These are phyloP conservation scores for Pseudoneurospora amorphoporcata DNA, from an alignment of 495 filamentous ascomycete genomes.

Conservation along the genomic window DNA sequence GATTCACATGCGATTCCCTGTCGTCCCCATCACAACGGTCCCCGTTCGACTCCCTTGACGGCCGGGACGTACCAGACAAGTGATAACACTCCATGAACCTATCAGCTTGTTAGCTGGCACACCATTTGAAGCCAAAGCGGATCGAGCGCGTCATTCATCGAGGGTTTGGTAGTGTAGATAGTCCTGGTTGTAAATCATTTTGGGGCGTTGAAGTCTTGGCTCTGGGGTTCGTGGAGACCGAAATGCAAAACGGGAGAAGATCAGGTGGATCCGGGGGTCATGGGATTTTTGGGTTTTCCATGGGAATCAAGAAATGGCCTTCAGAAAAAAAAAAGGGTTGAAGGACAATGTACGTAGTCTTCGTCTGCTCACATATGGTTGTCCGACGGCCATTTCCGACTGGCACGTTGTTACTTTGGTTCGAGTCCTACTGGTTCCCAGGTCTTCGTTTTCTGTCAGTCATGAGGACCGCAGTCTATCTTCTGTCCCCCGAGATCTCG, in stretches of 20 bases:
- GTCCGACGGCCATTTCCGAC: not conserved
- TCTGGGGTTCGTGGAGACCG: not conserved
- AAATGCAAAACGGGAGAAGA: not conserved
- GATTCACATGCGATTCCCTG: not conserved
- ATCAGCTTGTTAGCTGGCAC: not conserved
- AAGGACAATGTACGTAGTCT: not conserved
- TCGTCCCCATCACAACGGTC: not conserved
- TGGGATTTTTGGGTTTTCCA: not conserved
- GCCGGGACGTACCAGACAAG: not conserved
- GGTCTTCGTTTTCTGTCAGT: too few relatives aligned
- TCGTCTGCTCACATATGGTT: too few relatives aligned
- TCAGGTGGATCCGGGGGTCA: not conserved
- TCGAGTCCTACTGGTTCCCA: not conserved
- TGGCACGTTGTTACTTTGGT: not conserved
- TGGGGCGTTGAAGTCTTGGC: not conserved
- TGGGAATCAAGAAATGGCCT: not conserved
- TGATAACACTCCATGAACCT: not conserved
- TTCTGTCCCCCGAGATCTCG: not conserved
- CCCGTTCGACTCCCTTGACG: not conserved
- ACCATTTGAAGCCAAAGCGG: not conserved
- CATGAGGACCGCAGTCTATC: too few relatives aligned
- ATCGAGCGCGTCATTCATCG: not conserved
- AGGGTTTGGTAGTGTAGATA: not conserved
- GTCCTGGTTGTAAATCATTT: not conserved
- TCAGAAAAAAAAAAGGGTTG: not conserved